These are phyloP conservation scores for Coemansia sp. DNA, from an alignment of 192 early-diverging fungal genomes.

Conservation along the genomic window DNA sequence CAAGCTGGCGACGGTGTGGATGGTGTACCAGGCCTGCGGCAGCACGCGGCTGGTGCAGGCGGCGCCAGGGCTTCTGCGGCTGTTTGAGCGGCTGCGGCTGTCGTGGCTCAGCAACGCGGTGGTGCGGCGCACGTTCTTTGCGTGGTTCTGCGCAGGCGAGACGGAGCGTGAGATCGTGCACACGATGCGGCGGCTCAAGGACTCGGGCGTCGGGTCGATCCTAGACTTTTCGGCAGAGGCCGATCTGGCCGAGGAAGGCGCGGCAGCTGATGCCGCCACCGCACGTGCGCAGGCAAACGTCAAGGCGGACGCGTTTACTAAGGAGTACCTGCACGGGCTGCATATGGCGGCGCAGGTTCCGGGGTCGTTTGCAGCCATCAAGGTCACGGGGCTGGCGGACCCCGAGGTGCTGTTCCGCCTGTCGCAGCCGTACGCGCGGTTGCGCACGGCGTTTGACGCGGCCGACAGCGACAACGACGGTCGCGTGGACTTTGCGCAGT, in stretches of 20 bases:
- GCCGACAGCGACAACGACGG: conserved; percentile 60
- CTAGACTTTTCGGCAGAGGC: conserved; percentile 87
- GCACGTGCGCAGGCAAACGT: conserved; percentile 59
- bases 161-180: conserved; percentile 77
- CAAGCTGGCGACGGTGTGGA: conserved; percentile 39
- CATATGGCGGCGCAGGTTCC: conserved; percentile 66
- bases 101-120: conserved; percentile 62
- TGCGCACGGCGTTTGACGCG: conserved; percentile 51
- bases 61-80: conserved; percentile 34
- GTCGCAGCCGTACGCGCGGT: conserved; percentile 48
- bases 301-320: conserved; percentile 66
- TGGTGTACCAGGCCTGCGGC: conserved; percentile 45
- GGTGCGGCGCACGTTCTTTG: conserved; percentile 86
- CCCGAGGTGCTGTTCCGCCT: conserved; percentile 74
- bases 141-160: conserved; percentile 83
- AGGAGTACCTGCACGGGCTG: conserved; percentile 70
- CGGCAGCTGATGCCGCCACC: conserved; percentile 39
- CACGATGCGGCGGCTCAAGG: conserved; percentile 71
- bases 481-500: conserved; percentile 51
- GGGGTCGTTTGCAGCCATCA: conserved; percentile 80
- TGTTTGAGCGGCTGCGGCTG: conserved; percentile 33
- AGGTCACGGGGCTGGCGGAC: conserved; percentile 81
- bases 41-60: conserved; percentile 35
- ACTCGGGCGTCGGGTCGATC: conserved; percentile 75
- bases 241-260: conserved; percentile 64